phyloP scores from a whole-genome alignment of 805 yeast genomes.

The Cyberlindnera bimundalis region DNA sequence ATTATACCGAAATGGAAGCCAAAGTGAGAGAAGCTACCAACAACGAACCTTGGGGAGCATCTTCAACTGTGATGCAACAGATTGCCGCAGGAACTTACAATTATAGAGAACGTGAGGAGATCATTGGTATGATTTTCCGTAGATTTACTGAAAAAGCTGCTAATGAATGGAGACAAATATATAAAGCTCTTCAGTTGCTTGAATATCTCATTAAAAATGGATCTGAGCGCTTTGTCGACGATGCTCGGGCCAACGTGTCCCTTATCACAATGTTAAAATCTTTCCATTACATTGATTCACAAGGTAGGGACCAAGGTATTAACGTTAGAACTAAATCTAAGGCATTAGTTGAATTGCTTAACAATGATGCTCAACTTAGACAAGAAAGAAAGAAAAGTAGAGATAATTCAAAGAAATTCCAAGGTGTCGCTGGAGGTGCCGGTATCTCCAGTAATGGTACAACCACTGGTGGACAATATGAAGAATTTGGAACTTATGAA shows the following conservation, averaged over 20 bases:
- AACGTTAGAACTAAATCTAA: constrained; percentile 91
- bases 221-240: constrained; percentile 92
- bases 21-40: constrained; percentile 97
- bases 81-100: constrained; percentile 94
- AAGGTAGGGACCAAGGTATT: constrained; percentile 94
- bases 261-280: constrained; percentile 84
- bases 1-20: constrained; percentile 94
- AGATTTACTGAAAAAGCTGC: constrained; percentile 96
- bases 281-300: constrained; percentile 90
- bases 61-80: constrained; percentile 87
- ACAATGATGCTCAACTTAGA: constrained; percentile 74
- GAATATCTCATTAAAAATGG: constrained; percentile 92
- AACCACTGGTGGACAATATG: constrained; percentile 34
- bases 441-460: constrained; percentile 30
- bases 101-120: constrained; percentile 75
- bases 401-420: constrained; percentile 76
- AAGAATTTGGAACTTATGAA: constrained; percentile 43
- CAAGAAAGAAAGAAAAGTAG: constrained; percentile 89
- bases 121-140: constrained; percentile 70
- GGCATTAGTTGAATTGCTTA: constrained; percentile 63
- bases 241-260: constrained; percentile 78
- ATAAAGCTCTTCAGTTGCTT: constrained; percentile 86
- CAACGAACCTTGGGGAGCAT: constrained; percentile 99
- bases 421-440: constrained; percentile 69
- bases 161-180: constrained; percentile 97